These are phyloP conservation scores for Moringa oleifera DNA, from an alignment of 345 rosid genomes.

Conservation along the genomic window DNA sequence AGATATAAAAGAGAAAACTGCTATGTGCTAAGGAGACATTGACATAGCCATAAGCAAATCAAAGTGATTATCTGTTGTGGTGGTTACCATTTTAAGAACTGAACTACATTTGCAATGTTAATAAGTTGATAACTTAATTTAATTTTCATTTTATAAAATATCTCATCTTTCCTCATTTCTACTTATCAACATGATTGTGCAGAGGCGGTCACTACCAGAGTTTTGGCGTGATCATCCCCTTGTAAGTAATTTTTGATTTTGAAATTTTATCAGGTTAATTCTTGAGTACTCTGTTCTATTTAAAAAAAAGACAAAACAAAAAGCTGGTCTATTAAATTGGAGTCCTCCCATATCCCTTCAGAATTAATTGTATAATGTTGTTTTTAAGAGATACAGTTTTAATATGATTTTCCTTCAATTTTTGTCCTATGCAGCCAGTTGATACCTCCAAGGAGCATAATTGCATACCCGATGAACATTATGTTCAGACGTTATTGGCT, in stretches of 20 bases:
- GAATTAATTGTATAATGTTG: neutral
- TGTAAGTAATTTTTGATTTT: constrained; percentile 41
- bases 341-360: too few relatives aligned
- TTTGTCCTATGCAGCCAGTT: constrained; percentile 51
- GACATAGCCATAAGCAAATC: neutral
- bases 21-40: neutral
- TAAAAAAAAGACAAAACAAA: too few relatives aligned
- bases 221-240: constrained; percentile 86
- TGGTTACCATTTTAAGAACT: neutral
- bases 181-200: constrained; percentile 26
- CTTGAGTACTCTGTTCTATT: too few relatives aligned
- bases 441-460: constrained; percentile 85
- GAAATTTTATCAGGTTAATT: too few relatives aligned
- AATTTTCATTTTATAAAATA: constrained; percentile 5
- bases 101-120: neutral
- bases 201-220: constrained; percentile 85
- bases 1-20: neutral
- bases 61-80: neutral
- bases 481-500: constrained; percentile 84
- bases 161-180: constrained; percentile 3
- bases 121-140: neutral
- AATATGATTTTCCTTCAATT: constrained; percentile 9
- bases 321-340: too few relatives aligned
- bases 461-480: constrained; percentile 97
- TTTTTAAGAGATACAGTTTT: constrained; percentile 5